Conservation (phyloP, 495 filamentous ascomycete genomes). For the Penicillium pulvis region DNA sequence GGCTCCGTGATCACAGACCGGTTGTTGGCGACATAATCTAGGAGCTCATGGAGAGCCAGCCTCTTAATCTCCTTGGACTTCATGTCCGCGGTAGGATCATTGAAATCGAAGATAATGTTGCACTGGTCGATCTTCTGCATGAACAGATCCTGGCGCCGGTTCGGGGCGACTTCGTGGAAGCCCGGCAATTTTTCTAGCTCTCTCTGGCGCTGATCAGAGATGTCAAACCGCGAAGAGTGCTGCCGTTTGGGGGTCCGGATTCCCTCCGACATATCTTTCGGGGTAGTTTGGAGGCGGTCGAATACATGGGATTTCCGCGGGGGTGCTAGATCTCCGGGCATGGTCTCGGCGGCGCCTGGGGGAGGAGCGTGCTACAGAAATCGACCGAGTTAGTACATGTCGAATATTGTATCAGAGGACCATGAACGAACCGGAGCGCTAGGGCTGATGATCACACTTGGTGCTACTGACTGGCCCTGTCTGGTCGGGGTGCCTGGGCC, state of each 20-base stretch:
- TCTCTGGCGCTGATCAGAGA: constrained; percentile 85
- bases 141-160: constrained; percentile 94
- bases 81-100: constrained; percentile 97
- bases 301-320: constrained; percentile 92
- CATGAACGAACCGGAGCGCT: constrained; percentile 79
- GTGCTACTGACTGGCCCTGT: constrained; percentile 67
- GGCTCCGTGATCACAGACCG: constrained; percentile 97
- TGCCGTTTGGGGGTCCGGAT: constrained; percentile 93
- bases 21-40: constrained; percentile 99
- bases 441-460: constrained; percentile 94
- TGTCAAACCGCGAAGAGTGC: constrained; percentile 96
- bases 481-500: constrained; percentile 69
- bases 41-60: constrained; percentile 90
- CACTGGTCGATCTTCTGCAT: constrained; percentile 99
- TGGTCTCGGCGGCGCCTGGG: constrained; percentile 92
- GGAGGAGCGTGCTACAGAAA: constrained; percentile 79
- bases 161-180: constrained; percentile 98
- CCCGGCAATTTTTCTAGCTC: constrained; percentile 96
- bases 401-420: not conserved
- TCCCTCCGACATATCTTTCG: constrained; percentile 94
- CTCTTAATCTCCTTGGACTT: constrained; percentile 99
- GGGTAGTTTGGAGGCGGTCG: constrained; percentile 87
- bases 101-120: constrained; percentile 99
- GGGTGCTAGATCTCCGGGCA: constrained; percentile 96
- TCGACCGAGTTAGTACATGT: constrained; percentile 24